Percentiles rank a stretch among this genome's conserved stretches.
phyloP scores from a whole-genome alignment of 1,284 basidiomycete genomes.

The Tranzscheliella williamsii region DNA sequence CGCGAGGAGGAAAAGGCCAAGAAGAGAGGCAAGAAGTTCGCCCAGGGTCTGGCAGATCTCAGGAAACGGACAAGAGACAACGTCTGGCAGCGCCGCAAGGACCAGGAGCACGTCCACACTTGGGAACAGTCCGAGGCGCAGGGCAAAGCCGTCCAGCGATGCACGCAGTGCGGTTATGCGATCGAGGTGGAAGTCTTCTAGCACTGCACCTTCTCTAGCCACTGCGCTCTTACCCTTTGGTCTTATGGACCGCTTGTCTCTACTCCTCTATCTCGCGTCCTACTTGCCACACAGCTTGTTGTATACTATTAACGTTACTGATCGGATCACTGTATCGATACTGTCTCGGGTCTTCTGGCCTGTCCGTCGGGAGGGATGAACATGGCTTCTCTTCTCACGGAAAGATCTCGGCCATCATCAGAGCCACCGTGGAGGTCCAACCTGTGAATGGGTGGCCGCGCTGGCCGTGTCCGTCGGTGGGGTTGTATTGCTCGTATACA shows the following conservation, averaged over 20 bases:
- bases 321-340: too few species aligned
- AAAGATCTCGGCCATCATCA: slow-evolving; percentile 58
- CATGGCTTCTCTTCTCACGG: too few species aligned
- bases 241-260: too few species aligned
- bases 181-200: slow-evolving; percentile 50
- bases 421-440: slow-evolving; percentile 54
- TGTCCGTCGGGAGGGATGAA: too few species aligned
- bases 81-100: slow-evolving; percentile 50
- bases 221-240: too few species aligned
- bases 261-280: too few species aligned
- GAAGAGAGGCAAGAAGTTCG: slow-evolving; percentile 82
- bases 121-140: slow-evolving; percentile 38
- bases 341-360: too few species aligned
- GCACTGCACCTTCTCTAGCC: background rate
- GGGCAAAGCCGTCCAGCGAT: slow-evolving; percentile 34
- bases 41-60: slow-evolving; percentile 46
- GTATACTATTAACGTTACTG: too few species aligned
- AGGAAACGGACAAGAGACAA: slow-evolving; percentile 54
- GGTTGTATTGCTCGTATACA: slow-evolving; percentile 94
- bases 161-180: slow-evolving; percentile 41
- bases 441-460: slow-evolving; percentile 67
- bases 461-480: slow-evolving; percentile 77
- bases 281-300: too few species aligned
- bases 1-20: slow-evolving; percentile 81
- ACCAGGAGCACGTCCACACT: slow-evolving; percentile 51